Conservation (phyloP, 2,329 filamentous ascomycete genomes). For the Botrytis cinerea region DNA sequence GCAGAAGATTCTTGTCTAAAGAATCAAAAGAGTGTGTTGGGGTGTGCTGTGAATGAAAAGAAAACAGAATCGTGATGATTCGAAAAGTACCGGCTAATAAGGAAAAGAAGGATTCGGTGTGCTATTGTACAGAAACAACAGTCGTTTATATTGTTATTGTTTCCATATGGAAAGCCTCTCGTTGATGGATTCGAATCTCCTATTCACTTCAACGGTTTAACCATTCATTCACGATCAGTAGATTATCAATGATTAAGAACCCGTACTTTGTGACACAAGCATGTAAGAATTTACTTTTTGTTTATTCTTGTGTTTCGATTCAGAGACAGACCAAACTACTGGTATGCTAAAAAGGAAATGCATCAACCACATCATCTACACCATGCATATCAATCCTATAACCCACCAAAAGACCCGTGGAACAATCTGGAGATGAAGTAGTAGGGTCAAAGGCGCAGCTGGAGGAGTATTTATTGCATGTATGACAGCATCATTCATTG, state of each 20-base stretch:
- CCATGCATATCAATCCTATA: not conserved
- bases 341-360: not conserved
- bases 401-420: not conserved
- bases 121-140: not conserved
- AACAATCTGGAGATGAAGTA: not conserved
- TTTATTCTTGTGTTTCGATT: constrained; percentile 9
- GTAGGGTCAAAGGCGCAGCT: constrained; percentile 1
- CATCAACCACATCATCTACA: not conserved
- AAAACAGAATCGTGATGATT: constrained; percentile 18
- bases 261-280: not conserved
- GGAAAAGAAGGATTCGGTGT: not conserved
- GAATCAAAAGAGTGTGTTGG: constrained; percentile 7
- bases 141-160: constrained; percentile 14
- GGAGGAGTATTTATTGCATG: not conserved
- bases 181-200: constrained; percentile 4
- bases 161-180: not conserved
- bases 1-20: not conserved
- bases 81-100: not conserved
- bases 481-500: constrained; percentile 9
- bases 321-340: not conserved
- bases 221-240: not conserved
- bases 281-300: constrained; percentile 8
- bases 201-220: constrained; percentile 8
- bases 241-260: not conserved
- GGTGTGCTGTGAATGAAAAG: constrained; percentile 3